Percentiles rank a stretch among this genome's conserved stretches.
Evolutionary conservation across 2,329 filamentous ascomycete species (phyloP).

Genomic region (Exserohilum rostratum): DNA sequence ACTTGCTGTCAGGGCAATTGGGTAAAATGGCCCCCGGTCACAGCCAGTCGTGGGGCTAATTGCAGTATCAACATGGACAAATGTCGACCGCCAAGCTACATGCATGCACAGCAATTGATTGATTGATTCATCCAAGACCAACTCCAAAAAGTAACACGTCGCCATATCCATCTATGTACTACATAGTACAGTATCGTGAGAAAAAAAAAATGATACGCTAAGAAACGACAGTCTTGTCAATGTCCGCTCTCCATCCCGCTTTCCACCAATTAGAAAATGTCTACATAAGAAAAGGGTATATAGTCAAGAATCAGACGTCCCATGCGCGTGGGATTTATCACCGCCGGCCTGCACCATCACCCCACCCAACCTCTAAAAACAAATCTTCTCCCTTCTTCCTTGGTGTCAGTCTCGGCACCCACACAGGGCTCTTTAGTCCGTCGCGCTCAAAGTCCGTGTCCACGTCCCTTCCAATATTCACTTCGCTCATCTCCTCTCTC

Average conservation of each 20-base stretch:
- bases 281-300: conserved; percentile 12
- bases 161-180: no score
- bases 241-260: background rate
- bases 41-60: conserved; percentile 2
- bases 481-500: conserved; percentile 24
- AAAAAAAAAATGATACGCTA: no score
- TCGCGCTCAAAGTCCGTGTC: conserved; percentile 25
- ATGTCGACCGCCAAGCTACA: no score
- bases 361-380: conserved; percentile 53
- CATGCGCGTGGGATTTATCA: background rate
- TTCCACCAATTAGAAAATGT: conserved; percentile 6
- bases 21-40: conserved; percentile 6
- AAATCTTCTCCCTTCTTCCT: conserved; percentile 70
- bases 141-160: no score
- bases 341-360: conserved; percentile 9
- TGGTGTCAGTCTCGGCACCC: conserved; percentile 71
- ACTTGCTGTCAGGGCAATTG: conserved; percentile 13
- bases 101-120: no score
- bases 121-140: no score
- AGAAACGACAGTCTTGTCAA: conserved; percentile 10
- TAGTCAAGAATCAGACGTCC: conserved; percentile 8
- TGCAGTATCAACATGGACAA: background rate
- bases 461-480: conserved; percentile 25
- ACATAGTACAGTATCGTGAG: no score
- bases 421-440: conserved; percentile 56